phyloP scores from a whole-genome alignment of 1,284 basidiomycete genomes.

The Ganoderma lucidum region DNA sequence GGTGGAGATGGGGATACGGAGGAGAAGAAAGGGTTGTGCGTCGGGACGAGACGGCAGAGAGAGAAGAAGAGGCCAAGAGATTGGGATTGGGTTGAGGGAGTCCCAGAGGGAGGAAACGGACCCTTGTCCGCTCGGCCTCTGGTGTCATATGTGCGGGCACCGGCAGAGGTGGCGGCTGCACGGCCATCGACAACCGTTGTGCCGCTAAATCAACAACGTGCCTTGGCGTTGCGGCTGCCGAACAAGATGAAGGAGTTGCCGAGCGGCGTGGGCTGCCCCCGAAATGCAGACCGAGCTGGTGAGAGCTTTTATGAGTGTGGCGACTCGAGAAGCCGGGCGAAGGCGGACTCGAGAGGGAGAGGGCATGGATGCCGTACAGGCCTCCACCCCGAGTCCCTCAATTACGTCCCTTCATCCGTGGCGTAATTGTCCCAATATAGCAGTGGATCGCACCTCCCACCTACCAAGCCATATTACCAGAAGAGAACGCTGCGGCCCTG shows the following conservation, averaged over 20 bases:
- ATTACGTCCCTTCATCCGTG: background rate
- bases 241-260: background rate
- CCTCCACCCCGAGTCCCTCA: background rate
- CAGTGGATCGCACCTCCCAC: background rate
- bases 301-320: background rate
- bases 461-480: background rate
- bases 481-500: background rate
- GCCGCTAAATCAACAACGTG: background rate
- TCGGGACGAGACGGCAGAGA: constrained; percentile 2
- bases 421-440: background rate
- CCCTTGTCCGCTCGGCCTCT: background rate
- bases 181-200: constrained; percentile 2
- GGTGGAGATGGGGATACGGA: constrained; percentile 1
- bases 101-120: background rate
- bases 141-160: background rate
- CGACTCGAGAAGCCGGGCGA: background rate
- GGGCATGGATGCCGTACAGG: constrained; percentile 3
- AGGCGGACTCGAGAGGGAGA: background rate
- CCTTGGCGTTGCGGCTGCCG: background rate
- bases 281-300: background rate
- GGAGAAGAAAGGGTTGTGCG: background rate
- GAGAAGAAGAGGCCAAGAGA: constrained; percentile 6
- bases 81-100: background rate
- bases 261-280: background rate
- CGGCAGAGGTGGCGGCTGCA: background rate